A percentile compares a stretch with the other conserved stretches of the same genome.
These are phyloP conservation scores for Miscanthus lutarioriparius DNA, from an alignment of 176 grass and related monocot genomes.

Conservation along the genomic window DNA sequence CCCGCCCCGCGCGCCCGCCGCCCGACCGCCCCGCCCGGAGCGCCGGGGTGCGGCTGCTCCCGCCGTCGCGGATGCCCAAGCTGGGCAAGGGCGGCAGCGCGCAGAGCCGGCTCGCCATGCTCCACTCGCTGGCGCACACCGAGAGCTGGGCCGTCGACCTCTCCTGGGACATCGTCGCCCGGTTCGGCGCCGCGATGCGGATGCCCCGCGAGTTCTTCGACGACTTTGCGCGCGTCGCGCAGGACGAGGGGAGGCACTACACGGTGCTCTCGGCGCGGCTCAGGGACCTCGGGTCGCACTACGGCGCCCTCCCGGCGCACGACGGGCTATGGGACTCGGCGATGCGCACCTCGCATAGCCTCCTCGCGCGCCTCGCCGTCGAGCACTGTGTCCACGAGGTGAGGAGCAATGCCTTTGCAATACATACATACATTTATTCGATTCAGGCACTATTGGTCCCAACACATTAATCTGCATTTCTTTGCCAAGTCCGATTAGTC, in stretches of 20 bases:
- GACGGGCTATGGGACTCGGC: slow-evolving; percentile 95
- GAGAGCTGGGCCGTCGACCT: slow-evolving; percentile 99
- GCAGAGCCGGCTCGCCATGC: slow-evolving; percentile 75
- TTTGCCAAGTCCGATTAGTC: background rate
- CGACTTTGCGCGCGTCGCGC: slow-evolving; percentile 72
- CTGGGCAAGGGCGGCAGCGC: slow-evolving; percentile 81
- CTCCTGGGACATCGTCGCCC: slow-evolving; percentile 89
- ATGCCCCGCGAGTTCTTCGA: slow-evolving; percentile 88
- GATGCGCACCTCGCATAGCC: slow-evolving; percentile 56
- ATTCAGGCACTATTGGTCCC: background rate
- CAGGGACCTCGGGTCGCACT: slow-evolving; percentile 63
- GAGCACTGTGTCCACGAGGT: slow-evolving; percentile 95
- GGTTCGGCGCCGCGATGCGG: slow-evolving; percentile 53
- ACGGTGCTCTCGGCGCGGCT: slow-evolving; percentile 62
- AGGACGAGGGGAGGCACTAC: slow-evolving; percentile 79
- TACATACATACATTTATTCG: background rate
- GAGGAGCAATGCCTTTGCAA: background rate
- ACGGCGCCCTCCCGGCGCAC: slow-evolving; percentile 82
- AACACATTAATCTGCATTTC: background rate
- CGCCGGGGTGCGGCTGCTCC: slow-evolving; percentile 60
- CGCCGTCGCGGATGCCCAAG: slow-evolving; percentile 70
- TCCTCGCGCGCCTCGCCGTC: slow-evolving; percentile 80
- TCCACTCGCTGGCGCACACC: slow-evolving; percentile 87
- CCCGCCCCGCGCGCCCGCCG: slow-evolving; percentile 10
- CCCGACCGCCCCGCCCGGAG: slow-evolving; percentile 72